Conservation (phyloP, 257 asterid genomes). For the Solanum megistacrolobum region DNA sequence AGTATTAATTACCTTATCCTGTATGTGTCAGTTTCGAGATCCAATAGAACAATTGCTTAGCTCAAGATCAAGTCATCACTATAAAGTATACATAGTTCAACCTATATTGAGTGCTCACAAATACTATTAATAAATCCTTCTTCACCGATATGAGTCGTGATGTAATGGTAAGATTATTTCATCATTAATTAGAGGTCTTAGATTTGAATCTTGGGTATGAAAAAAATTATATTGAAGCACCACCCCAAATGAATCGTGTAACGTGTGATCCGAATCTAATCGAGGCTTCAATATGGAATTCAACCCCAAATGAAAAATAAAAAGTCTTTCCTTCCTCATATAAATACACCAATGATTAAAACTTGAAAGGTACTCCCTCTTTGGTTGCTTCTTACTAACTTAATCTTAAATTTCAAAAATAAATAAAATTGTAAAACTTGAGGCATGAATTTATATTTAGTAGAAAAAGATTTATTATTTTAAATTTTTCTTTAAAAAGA, state of each 20-base stretch:
- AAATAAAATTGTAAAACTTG: too few species aligned
- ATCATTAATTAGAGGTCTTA: too few species aligned
- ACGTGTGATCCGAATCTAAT: fast-evolving
- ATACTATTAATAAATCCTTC: neutral
- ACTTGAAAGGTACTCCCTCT: neutral
- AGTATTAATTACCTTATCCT: neutral
- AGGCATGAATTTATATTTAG: too few species aligned
- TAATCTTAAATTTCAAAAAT: neutral
- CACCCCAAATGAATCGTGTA: too few species aligned
- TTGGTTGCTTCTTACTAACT: neutral
- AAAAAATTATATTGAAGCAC: too few species aligned
- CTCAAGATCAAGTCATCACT: neutral
- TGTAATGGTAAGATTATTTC: neutral
- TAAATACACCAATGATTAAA: neutral
- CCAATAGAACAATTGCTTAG: neutral
- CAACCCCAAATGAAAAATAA: too few species aligned
- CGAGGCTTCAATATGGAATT: neutral
- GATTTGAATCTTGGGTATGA: fast-evolving
- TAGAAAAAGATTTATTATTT: neutral
- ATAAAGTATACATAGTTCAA: neutral
- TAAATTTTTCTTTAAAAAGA: neutral
- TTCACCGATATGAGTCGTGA: neutral
- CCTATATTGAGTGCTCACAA: neutral
- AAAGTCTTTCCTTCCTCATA: neutral
- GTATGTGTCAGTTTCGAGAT: neutral